Conservation (phyloP, 805 yeast genomes). For the Vanderwaltozyma polyspora region DNA sequence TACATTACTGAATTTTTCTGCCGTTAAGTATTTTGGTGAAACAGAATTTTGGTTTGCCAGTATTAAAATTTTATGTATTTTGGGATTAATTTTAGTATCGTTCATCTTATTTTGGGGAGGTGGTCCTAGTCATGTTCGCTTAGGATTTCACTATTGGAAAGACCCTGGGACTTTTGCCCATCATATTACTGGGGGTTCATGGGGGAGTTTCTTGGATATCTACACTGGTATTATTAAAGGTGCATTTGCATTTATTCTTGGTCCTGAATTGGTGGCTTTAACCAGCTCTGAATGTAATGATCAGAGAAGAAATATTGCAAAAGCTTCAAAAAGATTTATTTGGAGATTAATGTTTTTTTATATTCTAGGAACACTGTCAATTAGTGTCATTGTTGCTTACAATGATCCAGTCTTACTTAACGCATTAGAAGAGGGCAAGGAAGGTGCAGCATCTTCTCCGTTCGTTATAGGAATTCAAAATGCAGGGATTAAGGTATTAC, state of each 20-base stretch:
- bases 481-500: conserved; percentile 49
- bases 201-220: conserved; percentile 54
- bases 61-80: conserved; percentile 35
- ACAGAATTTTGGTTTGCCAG: conserved; percentile 31
- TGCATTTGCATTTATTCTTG: conserved; percentile 52
- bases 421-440: conserved; percentile 38
- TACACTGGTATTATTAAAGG: conserved; percentile 55
- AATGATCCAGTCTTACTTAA: conserved; percentile 37
- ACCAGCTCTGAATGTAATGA: conserved; percentile 49
- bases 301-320: conserved; percentile 50
- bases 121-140: conserved; percentile 36
- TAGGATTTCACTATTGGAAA: conserved; percentile 61
- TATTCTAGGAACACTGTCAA: conserved; percentile 42
- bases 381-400: conserved; percentile 50
- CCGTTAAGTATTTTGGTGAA: conserved; percentile 40
- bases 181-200: conserved; percentile 38
- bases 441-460: conserved; percentile 57
- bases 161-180: conserved; percentile 46
- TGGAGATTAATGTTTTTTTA: conserved; percentile 54
- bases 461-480: conserved; percentile 53
- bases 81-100: conserved; percentile 35
- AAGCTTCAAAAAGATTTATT: conserved; percentile 49
- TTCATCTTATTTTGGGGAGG: conserved; percentile 42
- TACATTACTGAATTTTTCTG: conserved; percentile 37
- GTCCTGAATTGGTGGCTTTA: conserved; percentile 52